A percentile compares a stretch with the other conserved stretches of the same genome.
phyloP scores from a whole-genome alignment of 192 early-diverging fungal species.

The Coemansia sp. region DNA sequence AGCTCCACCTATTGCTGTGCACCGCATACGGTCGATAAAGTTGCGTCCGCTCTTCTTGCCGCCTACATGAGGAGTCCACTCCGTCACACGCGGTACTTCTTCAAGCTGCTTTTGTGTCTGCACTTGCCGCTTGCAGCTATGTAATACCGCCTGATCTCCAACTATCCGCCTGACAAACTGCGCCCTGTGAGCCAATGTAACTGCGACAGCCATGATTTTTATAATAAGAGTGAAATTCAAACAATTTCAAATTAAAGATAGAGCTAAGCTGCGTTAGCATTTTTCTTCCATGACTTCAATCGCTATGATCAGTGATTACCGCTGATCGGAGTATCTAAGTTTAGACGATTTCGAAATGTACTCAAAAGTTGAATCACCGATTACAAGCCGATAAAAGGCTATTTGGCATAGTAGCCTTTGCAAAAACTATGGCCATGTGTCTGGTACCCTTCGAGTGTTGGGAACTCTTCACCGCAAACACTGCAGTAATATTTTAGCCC shows the following conservation, averaged over 20 bases:
- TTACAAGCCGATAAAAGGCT: too few species aligned
- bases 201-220: neutral
- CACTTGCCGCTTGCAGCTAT: neutral
- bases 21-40: conserved; percentile 72
- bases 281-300: neutral
- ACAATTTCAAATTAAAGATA: neutral
- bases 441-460: too few species aligned
- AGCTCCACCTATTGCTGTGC: conserved; percentile 62
- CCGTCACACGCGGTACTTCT: neutral
- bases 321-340: neutral
- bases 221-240: neutral
- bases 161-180: neutral
- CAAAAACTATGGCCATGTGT: too few species aligned
- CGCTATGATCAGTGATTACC: neutral
- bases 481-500: too few species aligned
- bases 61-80: conserved; percentile 1
- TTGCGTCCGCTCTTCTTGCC: conserved; percentile 55
- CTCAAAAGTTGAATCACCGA: too few species aligned
- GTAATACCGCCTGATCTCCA: neutral
- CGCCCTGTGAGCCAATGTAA: neutral
- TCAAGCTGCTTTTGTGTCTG: neutral
- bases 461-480: too few species aligned
- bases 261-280: neutral
- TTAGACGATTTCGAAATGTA: too few species aligned
- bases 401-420: too few species aligned